Base-by-base conservation (phyloP, 257 asterid genomes). In the Phtheirospermum japonicum region DNA sequence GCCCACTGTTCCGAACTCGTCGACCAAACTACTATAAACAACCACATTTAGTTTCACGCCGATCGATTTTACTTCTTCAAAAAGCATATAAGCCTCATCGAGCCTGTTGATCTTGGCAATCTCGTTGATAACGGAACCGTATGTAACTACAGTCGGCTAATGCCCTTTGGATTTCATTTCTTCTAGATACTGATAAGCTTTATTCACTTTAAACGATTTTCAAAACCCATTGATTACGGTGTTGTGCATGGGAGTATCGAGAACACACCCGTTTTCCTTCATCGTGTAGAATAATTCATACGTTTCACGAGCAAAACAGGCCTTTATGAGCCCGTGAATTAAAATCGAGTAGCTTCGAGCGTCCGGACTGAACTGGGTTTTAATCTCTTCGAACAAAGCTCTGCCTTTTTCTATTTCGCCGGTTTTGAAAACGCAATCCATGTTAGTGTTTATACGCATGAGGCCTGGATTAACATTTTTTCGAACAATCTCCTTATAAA, bases 41-140 rank as follows among this genome's bases (percentile, higher is more conserved):
- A n/a, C n/a, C n/a, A n/a, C n/a, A n/a, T n/a, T n/a, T n/a, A n/a
- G n/a, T n/a, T n/a, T n/a, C n/a, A n/a, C n/a, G n/a, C n/a, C n/a
- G n/a, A n/a, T n/a, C n/a, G n/a, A n/a, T n/a, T n/a, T n/a, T n/a
- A n/a, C n/a, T n/a, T n/a, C n/a, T n/a, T n/a, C n/a, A n/a, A n/a
- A n/a, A n/a, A n/a, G n/a, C n/a, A n/a, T n/a, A n/a, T n/a, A n/a
- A n/a, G n/a, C n/a, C n/a, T n/a, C n/a, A n/a, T n/a, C n/a, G n/a
- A n/a, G n/a, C n/a, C n/a, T n/a, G n/a, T n/a, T n/a, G 54, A 92
- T 92, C 81, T 86, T 92, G 18, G 99, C 95, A 61, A 92, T 97
- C 71, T 97, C 97, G 26, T 92, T 97, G 59, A 92, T 82, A 43
- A 92, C 96, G 6, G 91, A 86, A 45, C 97, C 99, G 45, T 92